Conservation (phyloP, 2,329 filamentous ascomycete species). For the Endoconidiophora polonica region DNA sequence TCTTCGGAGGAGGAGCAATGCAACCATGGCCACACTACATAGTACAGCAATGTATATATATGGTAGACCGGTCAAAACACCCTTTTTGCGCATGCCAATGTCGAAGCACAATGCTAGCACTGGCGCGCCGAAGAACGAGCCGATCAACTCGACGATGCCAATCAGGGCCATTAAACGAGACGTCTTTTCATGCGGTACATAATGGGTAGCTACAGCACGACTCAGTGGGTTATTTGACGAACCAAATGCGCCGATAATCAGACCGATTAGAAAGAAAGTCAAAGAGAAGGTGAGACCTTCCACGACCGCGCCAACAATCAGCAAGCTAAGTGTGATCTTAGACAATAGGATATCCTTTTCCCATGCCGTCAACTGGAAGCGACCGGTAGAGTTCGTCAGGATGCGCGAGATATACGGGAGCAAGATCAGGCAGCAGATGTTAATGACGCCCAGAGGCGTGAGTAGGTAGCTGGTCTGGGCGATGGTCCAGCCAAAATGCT, state of each 20-base stretch:
- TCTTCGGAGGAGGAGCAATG: constrained; percentile 20
- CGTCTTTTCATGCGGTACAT: constrained; percentile 22
- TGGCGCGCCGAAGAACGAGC: constrained; percentile 25
- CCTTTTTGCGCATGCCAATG: constrained; percentile 21
- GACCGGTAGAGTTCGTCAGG: constrained; percentile 17
- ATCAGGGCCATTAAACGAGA: constrained; percentile 27
- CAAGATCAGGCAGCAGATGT: constrained; percentile 22
- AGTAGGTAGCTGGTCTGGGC: constrained; percentile 26
- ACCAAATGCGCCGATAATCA: constrained; percentile 24
- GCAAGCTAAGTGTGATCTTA: constrained; percentile 20
- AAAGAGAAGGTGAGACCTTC: constrained; percentile 21
- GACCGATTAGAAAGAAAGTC: constrained; percentile 22
- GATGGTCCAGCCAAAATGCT: constrained; percentile 27
- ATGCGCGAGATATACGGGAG: constrained; percentile 22
- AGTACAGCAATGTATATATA: constrained; percentile 24
- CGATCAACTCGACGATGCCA: constrained; percentile 24
- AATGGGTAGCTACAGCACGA: constrained; percentile 25
- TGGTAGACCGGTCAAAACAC: constrained; percentile 23
- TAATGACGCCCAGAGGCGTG: constrained; percentile 25
- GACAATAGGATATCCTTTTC: constrained; percentile 24
- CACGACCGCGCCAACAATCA: constrained; percentile 20
- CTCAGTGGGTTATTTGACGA: constrained; percentile 23
- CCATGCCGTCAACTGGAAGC: constrained; percentile 21
- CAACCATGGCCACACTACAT: constrained; percentile 17
- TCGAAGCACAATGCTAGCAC: constrained; percentile 25